Percentiles rank a stretch among this genome's conserved stretches.
phyloP scores from a whole-genome alignment of 495 filamentous ascomycete species.

The Clavariopsis aquatica region DNA sequence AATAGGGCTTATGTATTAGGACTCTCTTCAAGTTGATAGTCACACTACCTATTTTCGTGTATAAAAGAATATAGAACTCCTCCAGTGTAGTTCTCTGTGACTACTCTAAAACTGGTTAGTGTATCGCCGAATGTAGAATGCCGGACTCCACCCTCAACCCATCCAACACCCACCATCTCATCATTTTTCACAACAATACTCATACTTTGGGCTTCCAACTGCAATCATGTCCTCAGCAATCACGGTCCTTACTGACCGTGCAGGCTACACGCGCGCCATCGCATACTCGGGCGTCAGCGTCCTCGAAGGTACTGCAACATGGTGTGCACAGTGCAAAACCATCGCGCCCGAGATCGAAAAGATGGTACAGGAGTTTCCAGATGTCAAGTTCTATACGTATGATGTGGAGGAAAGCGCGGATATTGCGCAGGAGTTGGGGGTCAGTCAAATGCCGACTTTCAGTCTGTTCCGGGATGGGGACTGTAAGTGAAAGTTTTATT shows the following conservation, averaged over 20 bases:
- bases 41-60: too few species aligned
- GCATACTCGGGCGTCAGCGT: conserved; percentile 37
- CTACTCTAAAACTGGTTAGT: too few species aligned
- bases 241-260: conserved; percentile 4
- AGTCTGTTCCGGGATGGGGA: conserved; percentile 41
- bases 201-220: too few species aligned
- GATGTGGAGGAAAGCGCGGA: conserved; percentile 36
- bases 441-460: conserved; percentile 40
- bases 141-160: too few species aligned
- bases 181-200: too few species aligned
- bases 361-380: conserved; percentile 38
- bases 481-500: not conserved
- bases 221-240: conserved; percentile 4
- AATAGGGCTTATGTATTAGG: too few species aligned
- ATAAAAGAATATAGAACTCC: too few species aligned
- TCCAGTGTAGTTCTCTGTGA: too few species aligned
- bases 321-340: conserved; percentile 40
- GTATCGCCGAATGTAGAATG: too few species aligned
- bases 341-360: conserved; percentile 39
- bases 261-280: conserved; percentile 34
- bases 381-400: conserved; percentile 38
- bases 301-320: conserved; percentile 39
- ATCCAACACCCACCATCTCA: too few species aligned
- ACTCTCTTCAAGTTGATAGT: too few species aligned
- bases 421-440: conserved; percentile 39